phyloP scores from a whole-genome alignment of 2,329 filamentous ascomycete genomes.

The Emmonsia crescens region DNA sequence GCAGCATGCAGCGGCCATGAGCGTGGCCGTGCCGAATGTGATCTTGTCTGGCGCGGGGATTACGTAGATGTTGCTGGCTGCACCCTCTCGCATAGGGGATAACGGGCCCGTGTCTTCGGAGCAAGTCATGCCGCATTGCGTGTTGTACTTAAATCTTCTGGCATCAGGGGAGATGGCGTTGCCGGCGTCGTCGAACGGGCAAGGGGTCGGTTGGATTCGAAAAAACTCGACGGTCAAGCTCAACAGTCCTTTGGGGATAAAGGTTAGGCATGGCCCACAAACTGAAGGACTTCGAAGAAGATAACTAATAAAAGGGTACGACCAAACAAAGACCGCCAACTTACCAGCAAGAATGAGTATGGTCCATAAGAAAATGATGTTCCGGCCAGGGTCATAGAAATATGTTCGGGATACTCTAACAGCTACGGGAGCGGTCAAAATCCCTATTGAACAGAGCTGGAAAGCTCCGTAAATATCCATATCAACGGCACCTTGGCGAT shows the following conservation, averaged over 20 bases:
- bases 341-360: slow-evolving; percentile 48
- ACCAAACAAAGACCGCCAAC: slow-evolving; percentile 11
- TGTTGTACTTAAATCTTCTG: slow-evolving; percentile 36
- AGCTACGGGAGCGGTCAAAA: slow-evolving; percentile 52
- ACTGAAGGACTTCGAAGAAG: slow-evolving; percentile 3
- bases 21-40: slow-evolving; percentile 48
- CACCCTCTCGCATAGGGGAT: slow-evolving; percentile 45
- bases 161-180: slow-evolving; percentile 26
- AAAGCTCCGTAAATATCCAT: slow-evolving; percentile 60
- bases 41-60: slow-evolving; percentile 47
- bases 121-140: slow-evolving; percentile 41
- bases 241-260: slow-evolving; percentile 38
- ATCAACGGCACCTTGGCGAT: slow-evolving; percentile 46
- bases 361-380: slow-evolving; percentile 58
- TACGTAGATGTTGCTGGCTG: slow-evolving; percentile 52
- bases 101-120: slow-evolving; percentile 36
- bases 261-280: neutral
- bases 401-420: slow-evolving; percentile 53
- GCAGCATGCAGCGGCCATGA: slow-evolving; percentile 54
- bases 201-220: slow-evolving; percentile 38
- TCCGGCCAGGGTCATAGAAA: slow-evolving; percentile 52
- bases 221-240: slow-evolving; percentile 57
- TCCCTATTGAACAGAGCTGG: slow-evolving; percentile 55
- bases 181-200: slow-evolving; percentile 32
- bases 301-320: neutral